Percentiles rank a stretch among this genome's conserved stretches.
Evolutionary conservation across 78 protist genomes (phyloP).

Genomic region (Acrasis kona): DNA sequence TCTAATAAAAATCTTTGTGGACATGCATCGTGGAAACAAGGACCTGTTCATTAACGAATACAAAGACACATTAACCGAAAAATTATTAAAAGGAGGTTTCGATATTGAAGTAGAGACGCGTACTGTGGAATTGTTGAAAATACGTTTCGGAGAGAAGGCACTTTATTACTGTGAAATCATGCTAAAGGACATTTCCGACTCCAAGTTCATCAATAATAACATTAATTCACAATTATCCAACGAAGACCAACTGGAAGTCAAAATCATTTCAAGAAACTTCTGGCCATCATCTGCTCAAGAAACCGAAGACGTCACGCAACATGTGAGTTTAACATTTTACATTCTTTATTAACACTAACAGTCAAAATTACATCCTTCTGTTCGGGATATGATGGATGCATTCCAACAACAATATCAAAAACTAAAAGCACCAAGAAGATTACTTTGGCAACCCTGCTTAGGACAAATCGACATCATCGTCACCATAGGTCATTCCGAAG

Average conservation of each 20-base stretch:
- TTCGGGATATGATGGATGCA: conserved; percentile 16
- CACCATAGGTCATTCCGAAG: no score
- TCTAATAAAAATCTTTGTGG: conserved; percentile 30
- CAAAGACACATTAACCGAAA: conserved; percentile 46
- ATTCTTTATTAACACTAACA: no score
- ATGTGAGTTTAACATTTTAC: no score
- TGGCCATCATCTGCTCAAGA: no score
- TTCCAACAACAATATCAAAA: conserved; percentile 28
- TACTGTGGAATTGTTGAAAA: conserved; percentile 57
- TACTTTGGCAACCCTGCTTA: conserved; percentile 42
- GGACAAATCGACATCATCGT: no score
- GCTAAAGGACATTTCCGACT: conserved; percentile 67
- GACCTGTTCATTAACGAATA: conserved; percentile 60
- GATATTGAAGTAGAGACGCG: conserved; percentile 37
- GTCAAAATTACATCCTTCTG: conserved; percentile 15
- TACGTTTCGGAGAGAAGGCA: conserved; percentile 69
- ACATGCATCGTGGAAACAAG: conserved; percentile 42
- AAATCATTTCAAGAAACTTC: no score
- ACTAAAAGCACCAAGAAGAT: conserved; percentile 54
- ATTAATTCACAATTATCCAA: no score
- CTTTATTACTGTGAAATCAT: conserved; percentile 61
- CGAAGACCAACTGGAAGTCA: not conserved
- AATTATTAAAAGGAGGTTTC: conserved; percentile 15
- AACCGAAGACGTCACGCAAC: no score
- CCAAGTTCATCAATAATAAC: conserved; percentile 27